Evolutionary conservation across 768 basidiomycete genomes (phyloP).

Genomic region (Boletus coccyginus): DNA sequence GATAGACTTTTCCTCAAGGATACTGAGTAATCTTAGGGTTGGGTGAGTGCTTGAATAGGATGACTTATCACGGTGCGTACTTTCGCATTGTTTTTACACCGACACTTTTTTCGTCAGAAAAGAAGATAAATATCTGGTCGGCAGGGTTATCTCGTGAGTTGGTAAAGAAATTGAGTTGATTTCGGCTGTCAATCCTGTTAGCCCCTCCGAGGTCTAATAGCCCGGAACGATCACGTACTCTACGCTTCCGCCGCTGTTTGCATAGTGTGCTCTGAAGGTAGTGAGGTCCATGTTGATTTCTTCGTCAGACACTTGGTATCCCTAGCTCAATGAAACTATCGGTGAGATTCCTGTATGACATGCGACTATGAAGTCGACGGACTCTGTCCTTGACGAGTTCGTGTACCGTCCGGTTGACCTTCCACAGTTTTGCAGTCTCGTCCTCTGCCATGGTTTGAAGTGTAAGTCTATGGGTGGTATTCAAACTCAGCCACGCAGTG

Average conservation of each 20-base stretch:
- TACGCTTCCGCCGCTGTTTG: conserved; percentile 67
- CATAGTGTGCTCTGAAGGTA: conserved; percentile 72
- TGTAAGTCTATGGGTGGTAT: conserved; percentile 32
- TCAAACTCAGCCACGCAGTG: conserved; percentile 52
- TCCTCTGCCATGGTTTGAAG: conserved; percentile 62
- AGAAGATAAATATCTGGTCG: conserved; percentile 91
- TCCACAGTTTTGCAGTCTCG: conserved; percentile 89
- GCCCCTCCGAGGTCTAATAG: conserved; percentile 4
- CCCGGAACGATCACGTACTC: conserved; percentile 60
- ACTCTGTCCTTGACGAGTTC: conserved; percentile 96
- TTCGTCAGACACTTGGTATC: conserved; percentile 90
- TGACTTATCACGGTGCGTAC: conserved; percentile 43
- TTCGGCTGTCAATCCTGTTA: conserved; percentile 55
- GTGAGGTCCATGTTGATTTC: conserved; percentile 88
- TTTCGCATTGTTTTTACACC: conserved; percentile 98
- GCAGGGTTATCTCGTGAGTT: conserved; percentile 60
- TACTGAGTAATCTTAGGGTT: conserved; percentile 67
- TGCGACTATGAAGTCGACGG: conserved; percentile 14
- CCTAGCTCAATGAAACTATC: conserved; percentile 45
- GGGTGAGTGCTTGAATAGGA: conserved; percentile 9
- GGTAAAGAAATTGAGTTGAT: conserved; percentile 88
- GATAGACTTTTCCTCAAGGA: conserved; percentile 90
- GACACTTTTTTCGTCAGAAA: conserved; percentile 93
- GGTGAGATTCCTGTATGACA: conserved; percentile 17
- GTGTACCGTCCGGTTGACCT: conserved; percentile 94